These are phyloP conservation scores for Aspergillus bertholletiae DNA, from an alignment of 495 filamentous ascomycete species.

Conservation along the genomic window DNA sequence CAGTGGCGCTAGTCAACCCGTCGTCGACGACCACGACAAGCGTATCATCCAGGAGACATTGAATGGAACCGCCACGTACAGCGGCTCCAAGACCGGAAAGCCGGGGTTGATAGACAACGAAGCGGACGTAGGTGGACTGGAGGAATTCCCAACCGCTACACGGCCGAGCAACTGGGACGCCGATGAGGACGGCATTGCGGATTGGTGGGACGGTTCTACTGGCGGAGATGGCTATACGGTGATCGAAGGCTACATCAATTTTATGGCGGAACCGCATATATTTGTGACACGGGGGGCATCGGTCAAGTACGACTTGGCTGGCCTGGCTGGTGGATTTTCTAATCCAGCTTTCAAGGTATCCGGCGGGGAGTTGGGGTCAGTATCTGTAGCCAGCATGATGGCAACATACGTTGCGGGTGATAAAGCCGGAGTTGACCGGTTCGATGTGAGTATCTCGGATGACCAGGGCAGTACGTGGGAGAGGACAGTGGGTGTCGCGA, in stretches of 20 bases:
- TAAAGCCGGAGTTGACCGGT: too few species aligned
- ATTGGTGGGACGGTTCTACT: slow-evolving; percentile 12
- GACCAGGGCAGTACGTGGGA: too few species aligned
- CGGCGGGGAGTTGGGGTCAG: too few species aligned
- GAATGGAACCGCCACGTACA: slow-evolving; percentile 3
- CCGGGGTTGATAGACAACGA: slow-evolving; percentile 9
- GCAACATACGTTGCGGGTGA: too few species aligned
- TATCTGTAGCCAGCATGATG: too few species aligned
- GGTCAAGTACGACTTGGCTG: background rate
- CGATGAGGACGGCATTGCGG: slow-evolving; percentile 7
- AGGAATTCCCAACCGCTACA: slow-evolving; percentile 5
- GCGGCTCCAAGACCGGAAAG: slow-evolving; percentile 6
- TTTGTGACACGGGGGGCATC: slow-evolving; percentile 1
- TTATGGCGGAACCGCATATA: slow-evolving; percentile 7
- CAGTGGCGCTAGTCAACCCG: slow-evolving; percentile 4
- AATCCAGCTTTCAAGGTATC: too few species aligned
- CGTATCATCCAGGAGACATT: slow-evolving; percentile 9
- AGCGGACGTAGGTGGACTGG: slow-evolving; percentile 7
- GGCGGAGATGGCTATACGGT: slow-evolving; percentile 5
- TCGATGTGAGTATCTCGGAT: too few species aligned
- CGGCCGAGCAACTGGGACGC: slow-evolving; percentile 5
- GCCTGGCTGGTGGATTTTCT: slow-evolving; percentile 1
- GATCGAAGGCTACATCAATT: slow-evolving; percentile 10
- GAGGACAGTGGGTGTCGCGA: too few species aligned
- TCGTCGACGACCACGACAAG: slow-evolving; percentile 7